phyloP scores from a whole-genome alignment of 371 early-diverging fungal species.

The Mucor indicus region DNA sequence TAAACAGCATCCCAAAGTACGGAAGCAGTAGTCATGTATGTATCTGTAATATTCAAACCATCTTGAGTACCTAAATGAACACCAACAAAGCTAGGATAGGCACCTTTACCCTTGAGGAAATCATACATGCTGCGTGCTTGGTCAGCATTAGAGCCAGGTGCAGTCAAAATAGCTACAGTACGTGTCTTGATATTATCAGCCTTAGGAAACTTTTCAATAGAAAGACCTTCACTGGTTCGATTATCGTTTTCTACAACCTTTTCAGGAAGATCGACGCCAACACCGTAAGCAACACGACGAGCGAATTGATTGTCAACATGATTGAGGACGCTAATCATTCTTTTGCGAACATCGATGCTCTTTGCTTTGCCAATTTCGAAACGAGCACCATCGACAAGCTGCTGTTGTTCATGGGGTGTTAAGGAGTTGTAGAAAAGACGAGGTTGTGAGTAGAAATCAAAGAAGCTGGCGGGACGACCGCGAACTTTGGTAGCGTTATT shows the following conservation, averaged over 20 bases:
- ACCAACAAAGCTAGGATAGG: slow-evolving; percentile 29
- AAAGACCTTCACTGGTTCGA: slow-evolving; percentile 21
- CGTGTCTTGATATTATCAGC: slow-evolving; percentile 27
- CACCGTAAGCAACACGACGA: slow-evolving; percentile 30
- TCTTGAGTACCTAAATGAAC: slow-evolving; percentile 19
- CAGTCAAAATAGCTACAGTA: slow-evolving; percentile 35
- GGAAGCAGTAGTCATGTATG: slow-evolving; percentile 28
- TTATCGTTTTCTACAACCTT: slow-evolving; percentile 22
- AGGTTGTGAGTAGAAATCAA: slow-evolving; percentile 43
- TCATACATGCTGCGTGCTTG: slow-evolving; percentile 30
- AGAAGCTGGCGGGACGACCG: slow-evolving; percentile 23
- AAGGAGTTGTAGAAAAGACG: slow-evolving; percentile 41
- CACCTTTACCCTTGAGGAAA: slow-evolving; percentile 25
- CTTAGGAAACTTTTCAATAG: slow-evolving; percentile 34
- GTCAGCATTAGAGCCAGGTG: slow-evolving; percentile 24
- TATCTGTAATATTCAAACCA: slow-evolving; percentile 21
- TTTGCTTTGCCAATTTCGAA: slow-evolving; percentile 42
- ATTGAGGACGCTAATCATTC: slow-evolving; percentile 36
- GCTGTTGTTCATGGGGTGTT: slow-evolving; percentile 34
- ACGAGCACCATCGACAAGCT: slow-evolving; percentile 34
- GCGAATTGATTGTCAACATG: slow-evolving; percentile 40
- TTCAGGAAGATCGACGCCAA: slow-evolving; percentile 29
- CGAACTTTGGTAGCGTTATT: slow-evolving; percentile 13
- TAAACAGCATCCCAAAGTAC: slow-evolving; percentile 39
- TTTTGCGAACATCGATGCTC: slow-evolving; percentile 24